phyloP scores from a whole-genome alignment of 2,329 filamentous ascomycete species.

The Aspergillus pseudoglaucus region DNA sequence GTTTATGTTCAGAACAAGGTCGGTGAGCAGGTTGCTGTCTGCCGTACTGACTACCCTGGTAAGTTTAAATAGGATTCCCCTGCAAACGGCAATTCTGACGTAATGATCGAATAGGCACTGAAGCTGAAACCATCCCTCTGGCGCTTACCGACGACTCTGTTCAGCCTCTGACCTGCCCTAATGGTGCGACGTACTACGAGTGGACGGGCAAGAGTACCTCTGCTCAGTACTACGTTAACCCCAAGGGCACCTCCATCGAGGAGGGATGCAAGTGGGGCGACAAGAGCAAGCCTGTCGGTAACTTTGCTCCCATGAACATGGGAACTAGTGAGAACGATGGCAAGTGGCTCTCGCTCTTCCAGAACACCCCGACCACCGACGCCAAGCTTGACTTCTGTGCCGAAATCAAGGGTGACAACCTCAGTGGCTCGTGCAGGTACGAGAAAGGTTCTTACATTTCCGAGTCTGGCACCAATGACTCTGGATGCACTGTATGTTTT shows the following conservation, averaged over 20 bases:
- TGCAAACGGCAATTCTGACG: neutral
- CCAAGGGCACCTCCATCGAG: conserved; percentile 58
- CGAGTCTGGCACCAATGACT: conserved; percentile 41
- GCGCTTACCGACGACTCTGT: conserved; percentile 54
- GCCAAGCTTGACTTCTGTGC: conserved; percentile 72
- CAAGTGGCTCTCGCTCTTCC: conserved; percentile 79
- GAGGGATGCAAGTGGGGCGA: conserved; percentile 73
- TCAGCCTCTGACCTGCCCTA: conserved; percentile 66
- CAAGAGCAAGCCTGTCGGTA: conserved; percentile 56
- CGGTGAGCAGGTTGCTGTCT: conserved; percentile 60
- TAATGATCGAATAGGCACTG: conserved; percentile 49
- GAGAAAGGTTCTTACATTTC: conserved; percentile 57
- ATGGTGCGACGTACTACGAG: conserved; percentile 65
- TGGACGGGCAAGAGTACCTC: conserved; percentile 72
- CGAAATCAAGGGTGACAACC: conserved; percentile 61
- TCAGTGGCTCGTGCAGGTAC: conserved; percentile 58
- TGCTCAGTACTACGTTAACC: conserved; percentile 96
- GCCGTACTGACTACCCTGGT: conserved; percentile 95
- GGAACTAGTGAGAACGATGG: conserved; percentile 69
- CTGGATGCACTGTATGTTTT: conserved; percentile 74
- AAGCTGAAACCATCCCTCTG: conserved; percentile 78
- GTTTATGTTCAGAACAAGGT: conserved; percentile 73
- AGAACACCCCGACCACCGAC: conserved; percentile 68
- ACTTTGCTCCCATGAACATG: conserved; percentile 82
- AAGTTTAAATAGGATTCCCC: conserved; percentile 13